phyloP scores from a whole-genome alignment of 495 filamentous ascomycete genomes.

The Chaetomium cochliodes region DNA sequence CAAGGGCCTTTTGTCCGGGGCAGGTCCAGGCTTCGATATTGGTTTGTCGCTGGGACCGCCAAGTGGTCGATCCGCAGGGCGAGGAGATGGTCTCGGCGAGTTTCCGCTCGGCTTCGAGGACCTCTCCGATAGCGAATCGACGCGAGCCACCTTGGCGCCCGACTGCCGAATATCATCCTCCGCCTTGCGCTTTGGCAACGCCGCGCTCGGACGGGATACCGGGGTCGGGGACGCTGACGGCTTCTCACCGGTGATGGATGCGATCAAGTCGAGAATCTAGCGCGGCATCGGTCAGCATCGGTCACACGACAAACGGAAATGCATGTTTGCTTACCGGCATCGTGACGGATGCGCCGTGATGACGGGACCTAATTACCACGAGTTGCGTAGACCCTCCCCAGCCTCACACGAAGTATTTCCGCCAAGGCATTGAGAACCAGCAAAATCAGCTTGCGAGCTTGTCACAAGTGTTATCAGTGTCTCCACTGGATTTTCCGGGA shows the following conservation, averaged over 20 bases:
- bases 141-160: conserved; percentile 35
- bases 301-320: not conserved
- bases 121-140: conserved; percentile 24
- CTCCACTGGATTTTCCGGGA: not conserved
- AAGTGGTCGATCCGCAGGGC: conserved; percentile 18
- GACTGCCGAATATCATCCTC: conserved; percentile 44
- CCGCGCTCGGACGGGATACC: conserved; percentile 29
- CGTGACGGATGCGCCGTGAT: conserved; percentile 15
- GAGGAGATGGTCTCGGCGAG: conserved; percentile 23
- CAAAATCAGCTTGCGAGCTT: not conserved
- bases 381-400: conserved; percentile 31
- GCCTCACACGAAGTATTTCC: conserved; percentile 32
- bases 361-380: conserved; percentile 13
- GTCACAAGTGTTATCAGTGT: conserved; percentile 3
- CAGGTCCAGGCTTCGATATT: conserved; percentile 8
- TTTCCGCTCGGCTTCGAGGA: conserved; percentile 23
- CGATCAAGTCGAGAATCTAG: conserved; percentile 55
- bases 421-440: conserved; percentile 34
- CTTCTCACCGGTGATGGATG: conserved; percentile 54
- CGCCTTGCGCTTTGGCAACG: conserved; percentile 51
- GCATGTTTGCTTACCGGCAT: conserved; percentile 31
- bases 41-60: conserved; percentile 4
- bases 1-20: conserved; percentile 8
- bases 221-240: conserved; percentile 37
- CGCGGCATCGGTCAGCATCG: conserved; percentile 18